Evolutionary conservation across 768 basidiomycete genomes (phyloP), one percentile per base, ranked within the genome.

Genomic region (Lyophyllum shimeji): DNA sequence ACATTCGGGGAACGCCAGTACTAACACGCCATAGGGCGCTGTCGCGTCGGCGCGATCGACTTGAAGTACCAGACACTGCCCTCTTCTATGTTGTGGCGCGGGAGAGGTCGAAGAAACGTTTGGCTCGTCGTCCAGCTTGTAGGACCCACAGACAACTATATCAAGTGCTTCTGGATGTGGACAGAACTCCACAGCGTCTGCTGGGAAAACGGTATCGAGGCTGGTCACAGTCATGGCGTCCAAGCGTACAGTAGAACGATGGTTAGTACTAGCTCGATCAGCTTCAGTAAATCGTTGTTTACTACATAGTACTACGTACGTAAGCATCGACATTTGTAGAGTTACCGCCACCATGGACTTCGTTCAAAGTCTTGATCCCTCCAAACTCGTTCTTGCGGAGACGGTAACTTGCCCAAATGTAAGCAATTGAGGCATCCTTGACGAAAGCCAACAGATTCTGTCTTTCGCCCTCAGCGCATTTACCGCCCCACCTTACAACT

Each of bases 121-220:
- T 18, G 7, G 15, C n/a, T 48, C 39, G n/a, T 58, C 74, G 29
- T 86, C 76, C 20, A 98, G 79, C 62, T 92, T 86, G 73, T 99
- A 99, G 0, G 96, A 98, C 20, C 96, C 96, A 63, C 93, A 93
- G 1, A 87, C 89, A 56, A 98, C 80, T 24, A 97, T 71, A 60
- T 87, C 74, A 2, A 76, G 72, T 47, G 76, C 77, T 23, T 74
- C 73, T 12, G 78, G 76, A 53, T 82, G 81, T 4, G 95, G 95
- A 62, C 92, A 95, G 68, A 95, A 98, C 64, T 98, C 97, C 52
- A 94, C 79, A 11, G 89, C 85, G 70, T 97, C 95, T 20, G 94
- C 95, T 9, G 93, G 93, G 64, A 83, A 87, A n/a, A 75, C 70
- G 1, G 94, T 96, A 69, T 93, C 84, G 50, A 75, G 68, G 1